These are phyloP conservation scores for Lineolata rhizophorae DNA, from an alignment of 495 filamentous ascomycete genomes.

Conservation along the genomic window DNA sequence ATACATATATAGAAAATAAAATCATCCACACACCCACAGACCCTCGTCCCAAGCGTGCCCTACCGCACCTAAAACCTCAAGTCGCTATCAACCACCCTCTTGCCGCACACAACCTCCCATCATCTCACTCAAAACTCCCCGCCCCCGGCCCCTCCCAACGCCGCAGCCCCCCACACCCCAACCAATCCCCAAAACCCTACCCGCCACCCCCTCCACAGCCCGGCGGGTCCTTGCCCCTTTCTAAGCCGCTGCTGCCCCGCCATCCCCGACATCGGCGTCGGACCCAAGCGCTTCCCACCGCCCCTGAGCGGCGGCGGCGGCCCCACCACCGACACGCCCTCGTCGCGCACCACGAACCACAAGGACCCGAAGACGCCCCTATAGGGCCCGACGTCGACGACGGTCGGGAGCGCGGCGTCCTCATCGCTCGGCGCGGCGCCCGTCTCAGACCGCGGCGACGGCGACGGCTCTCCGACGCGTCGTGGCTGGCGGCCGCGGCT, in stretches of 20 bases:
- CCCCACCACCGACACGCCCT: slow-evolving; percentile 29
- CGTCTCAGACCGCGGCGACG: not conserved
- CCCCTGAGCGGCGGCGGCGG: slow-evolving; percentile 15
- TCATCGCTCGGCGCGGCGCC: slow-evolving; percentile 7
- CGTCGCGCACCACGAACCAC: slow-evolving; percentile 68
- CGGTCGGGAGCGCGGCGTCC: slow-evolving; percentile 28
- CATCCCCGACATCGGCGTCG: slow-evolving; percentile 14
- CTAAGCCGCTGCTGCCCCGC: slow-evolving; percentile 26
- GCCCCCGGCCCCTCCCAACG: slow-evolving; percentile 28
- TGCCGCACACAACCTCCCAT: too few species aligned
- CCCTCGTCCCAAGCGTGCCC: too few species aligned
- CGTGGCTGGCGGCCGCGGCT: not conserved
- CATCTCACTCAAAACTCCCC: slow-evolving; percentile 37
- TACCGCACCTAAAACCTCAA: too few species aligned
- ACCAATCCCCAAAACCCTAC: slow-evolving; percentile 90
- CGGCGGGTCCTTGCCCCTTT: slow-evolving; percentile 61
- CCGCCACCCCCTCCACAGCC: slow-evolving; percentile 83
- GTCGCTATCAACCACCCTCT: too few species aligned
- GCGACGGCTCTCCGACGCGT: too few species aligned
- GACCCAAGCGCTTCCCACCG: slow-evolving; percentile 2
- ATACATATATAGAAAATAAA: too few species aligned
- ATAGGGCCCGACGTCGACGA: slow-evolving; percentile 56
- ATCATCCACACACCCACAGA: too few species aligned
- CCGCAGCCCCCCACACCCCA: slow-evolving; percentile 57
- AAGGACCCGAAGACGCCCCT: slow-evolving; percentile 67